These are phyloP conservation scores for Apiotrichum siamense DNA, from an alignment of 1,284 basidiomycete species.

Conservation along the genomic window DNA sequence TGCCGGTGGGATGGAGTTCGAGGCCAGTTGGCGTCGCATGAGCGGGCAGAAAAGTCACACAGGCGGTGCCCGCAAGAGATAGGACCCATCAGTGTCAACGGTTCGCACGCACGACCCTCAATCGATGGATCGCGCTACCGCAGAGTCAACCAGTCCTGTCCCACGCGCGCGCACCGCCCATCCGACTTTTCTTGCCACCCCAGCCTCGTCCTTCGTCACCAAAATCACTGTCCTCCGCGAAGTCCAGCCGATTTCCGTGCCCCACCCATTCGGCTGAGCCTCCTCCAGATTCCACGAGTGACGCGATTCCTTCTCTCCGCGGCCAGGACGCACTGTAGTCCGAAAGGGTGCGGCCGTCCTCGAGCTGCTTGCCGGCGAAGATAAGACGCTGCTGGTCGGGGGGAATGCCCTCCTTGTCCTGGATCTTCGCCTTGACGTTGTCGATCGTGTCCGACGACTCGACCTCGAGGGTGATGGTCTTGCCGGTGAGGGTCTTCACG, in stretches of 20 bases:
- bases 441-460: slow-evolving; percentile 59
- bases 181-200: too few relatives aligned
- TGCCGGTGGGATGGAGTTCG: too few relatives aligned
- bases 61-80: too few relatives aligned
- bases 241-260: neutral
- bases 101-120: too few relatives aligned
- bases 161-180: too few relatives aligned
- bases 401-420: slow-evolving; percentile 66
- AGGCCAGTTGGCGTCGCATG: too few relatives aligned
- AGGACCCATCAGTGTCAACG: too few relatives aligned
- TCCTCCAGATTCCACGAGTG: neutral
- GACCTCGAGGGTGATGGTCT: slow-evolving; percentile 57
- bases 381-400: slow-evolving; percentile 92
- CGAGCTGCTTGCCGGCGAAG: slow-evolving; percentile 93
- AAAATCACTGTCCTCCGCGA: too few relatives aligned
- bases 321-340: slow-evolving; percentile 63
- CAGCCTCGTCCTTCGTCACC: too few relatives aligned
- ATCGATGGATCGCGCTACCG: too few relatives aligned
- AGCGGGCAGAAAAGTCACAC: too few relatives aligned
- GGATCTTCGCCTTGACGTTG: slow-evolving; percentile 58
- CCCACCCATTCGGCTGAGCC: neutral
- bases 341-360: slow-evolving; percentile 87
- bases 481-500: slow-evolving; percentile 50
- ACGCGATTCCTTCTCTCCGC: neutral
- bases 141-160: too few relatives aligned